Evolutionary conservation across 768 basidiomycete species (phyloP).

Genomic region (Pisolithus microcarpus): DNA sequence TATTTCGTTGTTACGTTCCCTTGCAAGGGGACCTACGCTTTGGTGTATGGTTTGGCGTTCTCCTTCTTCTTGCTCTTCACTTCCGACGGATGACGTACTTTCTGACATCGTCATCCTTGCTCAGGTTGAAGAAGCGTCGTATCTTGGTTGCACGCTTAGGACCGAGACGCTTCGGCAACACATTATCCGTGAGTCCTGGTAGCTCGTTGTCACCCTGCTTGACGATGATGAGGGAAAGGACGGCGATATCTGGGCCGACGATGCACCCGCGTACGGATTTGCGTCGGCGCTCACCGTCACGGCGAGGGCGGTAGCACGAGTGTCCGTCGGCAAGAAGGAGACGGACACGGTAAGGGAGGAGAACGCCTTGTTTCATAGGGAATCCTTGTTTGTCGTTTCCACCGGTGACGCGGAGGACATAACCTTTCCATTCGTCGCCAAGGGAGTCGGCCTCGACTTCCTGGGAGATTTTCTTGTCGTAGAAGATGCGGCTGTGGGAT

Average conservation of each 20-base stretch:
- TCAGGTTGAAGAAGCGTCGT: constrained; percentile 93
- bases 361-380: constrained; percentile 99
- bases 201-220: constrained; percentile 92
- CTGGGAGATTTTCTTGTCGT: constrained; percentile 94
- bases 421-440: constrained; percentile 96
- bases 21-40: constrained; percentile 61
- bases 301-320: constrained; percentile 94
- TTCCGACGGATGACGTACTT: constrained; percentile 95
- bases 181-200: constrained; percentile 84
- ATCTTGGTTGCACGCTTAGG: constrained; percentile 98
- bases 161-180: constrained; percentile 91
- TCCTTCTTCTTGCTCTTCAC: constrained; percentile 86
- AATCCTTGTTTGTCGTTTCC: constrained; percentile 99
- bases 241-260: constrained; percentile 93
- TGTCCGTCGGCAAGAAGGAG: constrained; percentile 94
- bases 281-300: constrained; percentile 94
- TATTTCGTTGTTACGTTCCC: no score
- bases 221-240: constrained; percentile 88
- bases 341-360: constrained; percentile 86
- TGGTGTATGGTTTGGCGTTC: constrained; percentile 88
- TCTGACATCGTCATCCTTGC: constrained; percentile 97
- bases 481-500: constrained; percentile 75
- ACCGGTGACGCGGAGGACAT: constrained; percentile 93
- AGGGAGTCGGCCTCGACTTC: constrained; percentile 88
- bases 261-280: constrained; percentile 99